Percentiles rank a stretch among this genome's conserved stretches.
Conservation (phyloP, 1,139 yeast genomes). For the Hansenula sp. region DNA sequence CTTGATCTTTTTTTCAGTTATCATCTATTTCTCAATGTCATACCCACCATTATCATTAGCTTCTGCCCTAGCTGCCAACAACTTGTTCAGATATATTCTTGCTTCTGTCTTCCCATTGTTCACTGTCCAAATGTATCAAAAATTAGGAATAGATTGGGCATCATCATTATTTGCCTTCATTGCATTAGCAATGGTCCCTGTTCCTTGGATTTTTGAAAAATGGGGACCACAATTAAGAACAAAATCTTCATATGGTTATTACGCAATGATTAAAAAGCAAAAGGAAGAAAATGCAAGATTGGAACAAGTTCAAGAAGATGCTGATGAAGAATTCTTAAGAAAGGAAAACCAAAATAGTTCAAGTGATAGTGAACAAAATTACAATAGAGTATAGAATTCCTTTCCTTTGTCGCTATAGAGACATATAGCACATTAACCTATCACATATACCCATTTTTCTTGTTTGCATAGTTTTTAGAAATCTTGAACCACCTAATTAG, state of each 20-base stretch:
- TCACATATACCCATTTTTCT: too few relatives aligned
- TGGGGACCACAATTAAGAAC: slow-evolving; percentile 53
- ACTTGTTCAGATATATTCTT: slow-evolving; percentile 56
- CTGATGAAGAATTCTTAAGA: slow-evolving; percentile 6
- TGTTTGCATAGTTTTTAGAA: too few relatives aligned
- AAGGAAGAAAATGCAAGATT: slow-evolving; percentile 24
- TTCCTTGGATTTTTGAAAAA: slow-evolving; percentile 59
- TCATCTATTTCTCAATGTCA: slow-evolving; percentile 67
- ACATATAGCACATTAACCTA: too few relatives aligned
- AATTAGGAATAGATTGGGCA: slow-evolving; percentile 73
- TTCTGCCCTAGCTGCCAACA: slow-evolving; percentile 78
- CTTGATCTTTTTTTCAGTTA: slow-evolving; percentile 66
- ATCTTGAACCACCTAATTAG: too few relatives aligned
- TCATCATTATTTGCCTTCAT: slow-evolving; percentile 70
- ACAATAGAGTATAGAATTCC: slow-evolving; percentile 1
- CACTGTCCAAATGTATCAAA: slow-evolving; percentile 70
- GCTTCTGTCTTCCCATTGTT: slow-evolving; percentile 69
- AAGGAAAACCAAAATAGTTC: slow-evolving; percentile 5
- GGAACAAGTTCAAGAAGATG: slow-evolving; percentile 12
- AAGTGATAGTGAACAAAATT: slow-evolving; percentile 3
- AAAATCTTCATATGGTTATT: slow-evolving; percentile 55
- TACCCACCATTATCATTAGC: slow-evolving; percentile 76
- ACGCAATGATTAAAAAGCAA: slow-evolving; percentile 39
- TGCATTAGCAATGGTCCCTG: slow-evolving; percentile 64
- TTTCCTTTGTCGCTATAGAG: too few relatives aligned